Percentiles rank a stretch among this genome's conserved stretches.
Evolutionary conservation across 164 flowering plant species (phyloP).

Genomic region (Platanus orientalis): DNA sequence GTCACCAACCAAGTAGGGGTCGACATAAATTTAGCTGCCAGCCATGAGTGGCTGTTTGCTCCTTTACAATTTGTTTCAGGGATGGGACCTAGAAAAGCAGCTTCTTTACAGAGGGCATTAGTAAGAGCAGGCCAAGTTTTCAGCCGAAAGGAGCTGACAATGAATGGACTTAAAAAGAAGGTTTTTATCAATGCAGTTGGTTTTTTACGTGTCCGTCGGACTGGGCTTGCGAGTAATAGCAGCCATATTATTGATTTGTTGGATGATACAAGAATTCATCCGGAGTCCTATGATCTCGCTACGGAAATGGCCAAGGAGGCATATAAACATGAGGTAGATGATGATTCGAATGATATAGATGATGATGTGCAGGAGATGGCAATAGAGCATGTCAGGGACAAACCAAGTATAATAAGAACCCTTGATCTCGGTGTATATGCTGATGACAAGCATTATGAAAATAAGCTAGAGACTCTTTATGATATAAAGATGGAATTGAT

Average conservation of each 20-base stretch:
- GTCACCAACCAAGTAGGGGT: slow-evolving; percentile 91
- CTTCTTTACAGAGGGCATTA: slow-evolving; percentile 76
- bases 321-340: slow-evolving; percentile 44
- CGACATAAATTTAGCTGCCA: slow-evolving; percentile 79
- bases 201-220: slow-evolving; percentile 82
- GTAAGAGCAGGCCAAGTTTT: slow-evolving; percentile 70
- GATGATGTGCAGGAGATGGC: slow-evolving; percentile 88
- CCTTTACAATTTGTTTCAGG: slow-evolving; percentile 91
- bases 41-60: slow-evolving; percentile 95
- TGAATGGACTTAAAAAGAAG: slow-evolving; percentile 71
- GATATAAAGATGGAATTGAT: slow-evolving; percentile 75
- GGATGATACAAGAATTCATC: slow-evolving; percentile 97
- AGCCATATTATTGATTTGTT: slow-evolving; percentile 74
- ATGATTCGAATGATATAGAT: slow-evolving; percentile 59
- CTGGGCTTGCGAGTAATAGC: slow-evolving; percentile 78
- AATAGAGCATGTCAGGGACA: slow-evolving; percentile 78
- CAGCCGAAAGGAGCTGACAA: slow-evolving; percentile 67
- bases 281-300: slow-evolving; percentile 89
- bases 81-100: slow-evolving; percentile 93
- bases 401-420: slow-evolving; percentile 47
- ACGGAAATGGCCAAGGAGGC: slow-evolving; percentile 82
- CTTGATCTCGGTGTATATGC: slow-evolving; percentile 52
- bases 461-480: slow-evolving; percentile 59
- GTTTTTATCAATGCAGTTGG: slow-evolving; percentile 90
- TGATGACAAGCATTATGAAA: slow-evolving; percentile 21